Base-by-base conservation (phyloP, 257 asterid genomes). In the Solanum lycopersicoides region DNA sequence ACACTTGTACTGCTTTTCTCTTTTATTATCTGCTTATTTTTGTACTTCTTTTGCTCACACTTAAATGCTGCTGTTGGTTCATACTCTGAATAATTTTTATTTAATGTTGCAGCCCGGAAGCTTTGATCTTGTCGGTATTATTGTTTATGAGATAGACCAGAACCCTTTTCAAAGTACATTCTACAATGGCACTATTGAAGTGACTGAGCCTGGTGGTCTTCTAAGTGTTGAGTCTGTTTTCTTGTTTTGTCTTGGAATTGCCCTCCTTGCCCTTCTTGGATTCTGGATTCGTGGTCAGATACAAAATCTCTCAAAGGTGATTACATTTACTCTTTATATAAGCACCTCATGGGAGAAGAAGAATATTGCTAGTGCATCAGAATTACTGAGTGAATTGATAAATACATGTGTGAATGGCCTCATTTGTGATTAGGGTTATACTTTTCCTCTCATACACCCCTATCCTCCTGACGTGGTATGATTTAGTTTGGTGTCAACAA, bases 151-250 rank as follows among this genome's bases (percentile, higher is more conserved):
- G 92, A 93, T 97, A 25, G 98, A 93, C 90, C 96, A 94, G 72
- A 88, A 90, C 59, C 98, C 98, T 4, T 95, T 91, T 91, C 99
- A 97, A 87, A 95, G 89, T 87, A 94, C 96, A 86, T 97, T 97
- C 92, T 97, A 94, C 91, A 97, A 97, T 75, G 95, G 98, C 87
- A 97, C 99, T 75, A 92, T 97, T 86, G 99, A 97, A 93, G 99
- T 97, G 89, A 59, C 92, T 59, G 99, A 97, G 90, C 86, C 94
- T 32, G 96, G 99, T 32, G 98, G 98, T 89, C 86, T 91, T 86
- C 86, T 95, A 92, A 94, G 98, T 79, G 95, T 97, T n/a, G 99
- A 97, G 92, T 93, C 99, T 59, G 98, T 97, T 32, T 96, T 97
- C 94, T 90, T 97, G 92, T 94, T 96, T 91, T 92, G 91, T 91